Evolutionary conservation across 371 early-diverging fungal genomes (phyloP).

Genomic region (Nosema granulosis): DNA sequence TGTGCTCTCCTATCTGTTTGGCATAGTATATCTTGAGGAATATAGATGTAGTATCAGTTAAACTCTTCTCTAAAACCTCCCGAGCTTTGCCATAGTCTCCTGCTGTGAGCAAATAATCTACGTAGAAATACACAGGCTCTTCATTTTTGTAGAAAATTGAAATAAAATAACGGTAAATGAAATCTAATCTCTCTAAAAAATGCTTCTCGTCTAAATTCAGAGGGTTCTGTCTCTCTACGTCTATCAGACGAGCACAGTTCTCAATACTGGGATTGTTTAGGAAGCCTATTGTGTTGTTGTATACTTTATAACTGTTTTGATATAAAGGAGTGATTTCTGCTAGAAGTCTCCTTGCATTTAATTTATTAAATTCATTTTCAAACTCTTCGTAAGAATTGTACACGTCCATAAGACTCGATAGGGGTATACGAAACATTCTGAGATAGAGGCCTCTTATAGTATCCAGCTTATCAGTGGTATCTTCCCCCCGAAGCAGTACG

Average conservation of each 20-base stretch:
- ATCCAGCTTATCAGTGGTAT: slow-evolving; percentile 49
- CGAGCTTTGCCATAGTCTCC: slow-evolving; percentile 19
- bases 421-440: slow-evolving; percentile 48
- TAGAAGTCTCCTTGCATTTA: slow-evolving; percentile 37
- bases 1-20: slow-evolving; percentile 20
- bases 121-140: slow-evolving; percentile 32
- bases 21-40: slow-evolving; percentile 26
- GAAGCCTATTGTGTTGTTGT: slow-evolving; percentile 41
- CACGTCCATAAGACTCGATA: slow-evolving; percentile 40
- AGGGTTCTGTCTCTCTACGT: slow-evolving; percentile 50
- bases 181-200: slow-evolving; percentile 20
- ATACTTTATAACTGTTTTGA: slow-evolving; percentile 32
- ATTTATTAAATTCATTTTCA: slow-evolving; percentile 45
- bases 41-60: slow-evolving; percentile 11
- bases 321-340: slow-evolving; percentile 19
- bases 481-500: too few relatives aligned
- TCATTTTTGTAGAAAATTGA: slow-evolving; percentile 20
- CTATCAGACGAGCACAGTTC: slow-evolving; percentile 35
- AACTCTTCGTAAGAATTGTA: slow-evolving; percentile 57
- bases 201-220: slow-evolving; percentile 33
- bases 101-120: slow-evolving; percentile 33
- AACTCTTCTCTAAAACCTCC: slow-evolving; percentile 13
- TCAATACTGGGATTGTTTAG: slow-evolving; percentile 15
- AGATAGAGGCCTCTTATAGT: slow-evolving; percentile 50
- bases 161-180: slow-evolving; percentile 22